Evolutionary conservation across 2,329 filamentous ascomycete genomes (phyloP).

Genomic region (Aspergillus sp.): DNA sequence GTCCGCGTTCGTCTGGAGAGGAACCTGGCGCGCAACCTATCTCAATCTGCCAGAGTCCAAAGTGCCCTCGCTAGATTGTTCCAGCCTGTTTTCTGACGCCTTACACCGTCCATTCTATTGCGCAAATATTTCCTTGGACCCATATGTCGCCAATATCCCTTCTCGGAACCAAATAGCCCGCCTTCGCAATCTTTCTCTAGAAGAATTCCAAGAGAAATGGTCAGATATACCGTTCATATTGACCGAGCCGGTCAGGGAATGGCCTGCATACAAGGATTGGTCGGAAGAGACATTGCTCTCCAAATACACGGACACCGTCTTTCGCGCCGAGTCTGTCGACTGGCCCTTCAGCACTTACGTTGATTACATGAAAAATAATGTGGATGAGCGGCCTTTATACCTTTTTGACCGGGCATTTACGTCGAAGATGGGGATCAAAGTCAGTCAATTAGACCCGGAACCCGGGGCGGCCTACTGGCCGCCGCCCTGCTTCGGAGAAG

Average conservation of each 20-base stretch:
- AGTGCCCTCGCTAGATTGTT: slow-evolving; percentile 58
- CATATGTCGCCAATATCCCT: slow-evolving; percentile 65
- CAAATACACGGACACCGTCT: slow-evolving; percentile 58
- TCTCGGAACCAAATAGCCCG: slow-evolving; percentile 61
- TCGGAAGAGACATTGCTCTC: slow-evolving; percentile 55
- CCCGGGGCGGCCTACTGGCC: slow-evolving; percentile 60
- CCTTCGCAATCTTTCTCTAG: slow-evolving; percentile 57
- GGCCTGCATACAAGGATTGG: slow-evolving; percentile 72
- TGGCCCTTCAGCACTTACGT: slow-evolving; percentile 78
- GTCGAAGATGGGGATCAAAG: slow-evolving; percentile 67
- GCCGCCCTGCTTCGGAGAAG: slow-evolving; percentile 74
- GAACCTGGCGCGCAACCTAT: slow-evolving; percentile 75
- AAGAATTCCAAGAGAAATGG: slow-evolving; percentile 68
- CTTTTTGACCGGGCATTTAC: slow-evolving; percentile 83
- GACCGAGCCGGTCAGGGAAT: slow-evolving; percentile 67
- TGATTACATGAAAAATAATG: slow-evolving; percentile 68
- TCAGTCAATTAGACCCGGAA: slow-evolving; percentile 39
- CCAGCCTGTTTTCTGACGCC: slow-evolving; percentile 77
- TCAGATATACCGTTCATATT: slow-evolving; percentile 77
- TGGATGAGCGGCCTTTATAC: slow-evolving; percentile 83
- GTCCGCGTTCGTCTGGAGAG: slow-evolving; percentile 56
- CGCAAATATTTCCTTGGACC: slow-evolving; percentile 59
- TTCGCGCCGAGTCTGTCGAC: slow-evolving; percentile 87
- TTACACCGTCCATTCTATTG: slow-evolving; percentile 87
- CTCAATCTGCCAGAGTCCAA: slow-evolving; percentile 49